Evolutionary conservation across 768 basidiomycete genomes (phyloP).

Genomic region (Scleroderma bovista): DNA sequence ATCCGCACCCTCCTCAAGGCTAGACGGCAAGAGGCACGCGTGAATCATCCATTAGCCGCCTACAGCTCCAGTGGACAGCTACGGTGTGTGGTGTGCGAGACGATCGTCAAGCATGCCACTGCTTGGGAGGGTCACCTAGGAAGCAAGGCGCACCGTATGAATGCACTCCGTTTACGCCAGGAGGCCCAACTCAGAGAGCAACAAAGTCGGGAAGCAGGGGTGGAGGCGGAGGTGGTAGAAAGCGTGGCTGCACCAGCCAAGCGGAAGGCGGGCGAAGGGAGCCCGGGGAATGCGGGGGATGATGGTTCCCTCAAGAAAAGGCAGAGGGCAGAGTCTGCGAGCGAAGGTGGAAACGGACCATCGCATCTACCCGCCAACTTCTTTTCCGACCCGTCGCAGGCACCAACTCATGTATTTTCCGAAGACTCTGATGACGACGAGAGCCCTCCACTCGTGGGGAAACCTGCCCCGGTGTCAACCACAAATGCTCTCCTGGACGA

Average conservation of each 20-base stretch:
- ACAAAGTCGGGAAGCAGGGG: conserved; percentile 19
- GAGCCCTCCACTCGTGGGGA: not conserved
- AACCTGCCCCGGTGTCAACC: not conserved
- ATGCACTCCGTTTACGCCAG: conserved; percentile 53
- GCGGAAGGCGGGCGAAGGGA: conserved; percentile 25
- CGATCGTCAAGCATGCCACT: conserved; percentile 63
- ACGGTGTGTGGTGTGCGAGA: conserved; percentile 61
- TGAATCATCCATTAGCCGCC: conserved; percentile 67
- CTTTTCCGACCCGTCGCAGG: conserved; percentile 71
- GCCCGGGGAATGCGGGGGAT: conserved; percentile 1
- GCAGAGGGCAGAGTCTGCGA: not conserved
- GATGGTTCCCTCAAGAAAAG: conserved; percentile 27
- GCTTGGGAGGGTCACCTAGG: conserved; percentile 88
- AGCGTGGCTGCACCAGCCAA: conserved; percentile 14
- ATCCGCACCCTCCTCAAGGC: conserved; percentile 76
- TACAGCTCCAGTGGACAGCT: conserved; percentile 65
- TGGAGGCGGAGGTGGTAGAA: not conserved
- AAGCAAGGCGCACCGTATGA: conserved; percentile 72
- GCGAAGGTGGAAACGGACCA: conserved; percentile 17
- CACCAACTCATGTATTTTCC: conserved; percentile 34
- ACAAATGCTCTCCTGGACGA: conserved; percentile 44
- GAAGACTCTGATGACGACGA: conserved; percentile 37
- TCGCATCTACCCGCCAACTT: conserved; percentile 57
- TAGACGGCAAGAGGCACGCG: conserved; percentile 70
- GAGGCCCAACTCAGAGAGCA: conserved; percentile 41